Percentiles rank a stretch among this genome's conserved stretches.
phyloP scores from a whole-genome alignment of 1,139 yeast genomes.

The Yamadazyma sp. region DNA sequence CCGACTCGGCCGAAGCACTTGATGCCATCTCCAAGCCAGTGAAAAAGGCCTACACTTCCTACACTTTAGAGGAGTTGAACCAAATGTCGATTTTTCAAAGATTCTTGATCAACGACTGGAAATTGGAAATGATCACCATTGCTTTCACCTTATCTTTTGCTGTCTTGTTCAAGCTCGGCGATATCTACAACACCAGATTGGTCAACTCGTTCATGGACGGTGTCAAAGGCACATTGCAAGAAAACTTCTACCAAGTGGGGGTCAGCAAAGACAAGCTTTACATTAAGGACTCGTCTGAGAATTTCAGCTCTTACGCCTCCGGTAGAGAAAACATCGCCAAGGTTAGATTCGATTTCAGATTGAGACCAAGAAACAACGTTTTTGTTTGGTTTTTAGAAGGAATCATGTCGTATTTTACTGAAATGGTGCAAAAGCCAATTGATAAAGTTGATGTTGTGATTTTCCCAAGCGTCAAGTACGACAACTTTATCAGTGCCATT shows the following conservation, averaged over 20 bases:
- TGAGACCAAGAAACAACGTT: slow-evolving; percentile 80
- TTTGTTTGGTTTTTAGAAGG: slow-evolving; percentile 62
- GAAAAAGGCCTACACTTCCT: slow-evolving; percentile 27
- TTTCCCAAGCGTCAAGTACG: slow-evolving; percentile 57
- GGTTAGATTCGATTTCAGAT: slow-evolving; percentile 58
- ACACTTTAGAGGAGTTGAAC: slow-evolving; percentile 52
- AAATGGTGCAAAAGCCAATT: slow-evolving; percentile 47
- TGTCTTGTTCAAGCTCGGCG: slow-evolving; percentile 56
- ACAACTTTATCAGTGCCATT: slow-evolving; percentile 75
- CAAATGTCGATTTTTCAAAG: slow-evolving; percentile 53
- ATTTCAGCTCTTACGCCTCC: slow-evolving; percentile 77
- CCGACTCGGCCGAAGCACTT: slow-evolving; percentile 1
- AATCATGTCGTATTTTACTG: slow-evolving; percentile 54
- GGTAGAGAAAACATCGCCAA: slow-evolving; percentile 80
- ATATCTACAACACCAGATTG: slow-evolving; percentile 51
- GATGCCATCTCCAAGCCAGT: slow-evolving; percentile 5
- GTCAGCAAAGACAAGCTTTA: slow-evolving; percentile 49
- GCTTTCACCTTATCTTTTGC: slow-evolving; percentile 48
- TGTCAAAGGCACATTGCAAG: slow-evolving; percentile 47
- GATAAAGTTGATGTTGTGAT: slow-evolving; percentile 66
- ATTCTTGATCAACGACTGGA: slow-evolving; percentile 65
- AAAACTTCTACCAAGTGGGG: slow-evolving; percentile 83
- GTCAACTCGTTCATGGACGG: slow-evolving; percentile 52
- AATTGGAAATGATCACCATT: slow-evolving; percentile 61
- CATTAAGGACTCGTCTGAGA: slow-evolving; percentile 69